A percentile compares a stretch with the other conserved stretches of the same genome.
Evolutionary conservation across 768 basidiomycete species (phyloP).

Genomic region (Tephrocybe rancida): DNA sequence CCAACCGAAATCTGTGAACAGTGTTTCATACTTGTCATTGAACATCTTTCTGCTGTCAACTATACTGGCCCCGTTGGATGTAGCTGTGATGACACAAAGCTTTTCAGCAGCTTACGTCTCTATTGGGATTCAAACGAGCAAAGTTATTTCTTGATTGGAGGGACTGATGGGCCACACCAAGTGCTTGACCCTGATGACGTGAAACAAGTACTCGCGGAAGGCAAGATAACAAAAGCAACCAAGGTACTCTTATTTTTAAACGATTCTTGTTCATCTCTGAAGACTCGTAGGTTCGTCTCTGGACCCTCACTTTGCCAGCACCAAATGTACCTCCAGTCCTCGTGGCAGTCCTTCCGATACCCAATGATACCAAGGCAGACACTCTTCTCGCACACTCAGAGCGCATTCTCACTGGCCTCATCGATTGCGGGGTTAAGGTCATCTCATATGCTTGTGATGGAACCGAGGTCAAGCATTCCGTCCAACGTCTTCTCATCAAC

Average conservation of each 20-base stretch:
- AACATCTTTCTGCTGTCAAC: too few relatives aligned
- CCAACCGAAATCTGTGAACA: too few relatives aligned
- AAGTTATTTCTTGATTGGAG: not conserved
- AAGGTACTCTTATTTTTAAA: not conserved
- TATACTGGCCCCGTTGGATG: too few relatives aligned
- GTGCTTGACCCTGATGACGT: not conserved
- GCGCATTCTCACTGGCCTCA: constrained; percentile 26
- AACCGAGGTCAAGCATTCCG: constrained; percentile 30
- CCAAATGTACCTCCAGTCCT: constrained; percentile 32
- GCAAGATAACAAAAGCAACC: not conserved
- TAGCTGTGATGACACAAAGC: too few relatives aligned
- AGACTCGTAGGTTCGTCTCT: constrained; percentile 29
- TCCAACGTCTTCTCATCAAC: constrained; percentile 20
- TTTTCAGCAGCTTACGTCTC: not conserved
- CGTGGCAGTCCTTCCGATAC: constrained; percentile 29
- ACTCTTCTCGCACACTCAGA: constrained; percentile 12
- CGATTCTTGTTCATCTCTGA: not conserved
- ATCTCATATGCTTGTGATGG: constrained; percentile 39
- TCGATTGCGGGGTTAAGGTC: constrained; percentile 23
- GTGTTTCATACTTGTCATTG: too few relatives aligned
- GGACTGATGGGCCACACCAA: not conserved
- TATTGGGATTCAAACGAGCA: not conserved
- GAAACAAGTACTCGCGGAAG: not conserved
- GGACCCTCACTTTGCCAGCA: constrained; percentile 28
- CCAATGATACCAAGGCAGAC: constrained; percentile 3